Base-by-base conservation (phyloP, 371 early-diverging fungal species). In the Saksenaea oblongispora region DNA sequence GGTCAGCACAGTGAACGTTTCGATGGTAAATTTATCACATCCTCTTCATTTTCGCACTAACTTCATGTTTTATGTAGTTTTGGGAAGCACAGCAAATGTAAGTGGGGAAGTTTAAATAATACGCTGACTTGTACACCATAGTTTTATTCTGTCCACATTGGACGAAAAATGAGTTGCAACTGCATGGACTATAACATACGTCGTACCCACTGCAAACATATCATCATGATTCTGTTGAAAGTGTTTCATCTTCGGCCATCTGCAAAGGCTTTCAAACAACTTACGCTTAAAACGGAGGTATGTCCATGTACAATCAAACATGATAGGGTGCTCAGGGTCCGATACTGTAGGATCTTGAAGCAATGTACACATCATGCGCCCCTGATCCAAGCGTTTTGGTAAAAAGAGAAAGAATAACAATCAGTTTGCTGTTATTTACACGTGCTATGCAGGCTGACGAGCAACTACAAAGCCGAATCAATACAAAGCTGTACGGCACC, bases 41-140 rank as follows among this genome's bases (percentile, higher is more conserved):
- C 13, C 11, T 22, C 36, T 24, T 26, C 22, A 8, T 22, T 18
- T n/a, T 44, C 0, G 2, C 15, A 26, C 10, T 14, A 22, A 27
- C 26, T 54, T 24, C 11, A 51, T 51, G 44, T 1, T 14, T 26
- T n/a, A 2, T 27, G 5, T 56, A 58, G 75, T 78, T 7, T 41
- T 74, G 14, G 78, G 78, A 15, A 78, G 75, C 47, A 63, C 69
- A 26, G 78, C 75, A 18, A 78, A 67, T 37, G 78, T 78, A 78
- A 61, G 67, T 59, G 26, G 28, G 3, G 18, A 35, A 37, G n/a
- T 27, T 1, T 14, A 37, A 54, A 17, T 8, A 27, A 62, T 5
- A 41, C 37, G 26, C 18, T 51, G 53, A 56, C 31, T 35, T 22
- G n/a, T 34, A 47, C n/a, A n/a, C 3, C 44, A n/a, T 59, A 78